Percentiles rank a stretch among this genome's conserved stretches.
phyloP scores from a whole-genome alignment of 139 green algal species.

The Spirogloea muscicola region DNA sequence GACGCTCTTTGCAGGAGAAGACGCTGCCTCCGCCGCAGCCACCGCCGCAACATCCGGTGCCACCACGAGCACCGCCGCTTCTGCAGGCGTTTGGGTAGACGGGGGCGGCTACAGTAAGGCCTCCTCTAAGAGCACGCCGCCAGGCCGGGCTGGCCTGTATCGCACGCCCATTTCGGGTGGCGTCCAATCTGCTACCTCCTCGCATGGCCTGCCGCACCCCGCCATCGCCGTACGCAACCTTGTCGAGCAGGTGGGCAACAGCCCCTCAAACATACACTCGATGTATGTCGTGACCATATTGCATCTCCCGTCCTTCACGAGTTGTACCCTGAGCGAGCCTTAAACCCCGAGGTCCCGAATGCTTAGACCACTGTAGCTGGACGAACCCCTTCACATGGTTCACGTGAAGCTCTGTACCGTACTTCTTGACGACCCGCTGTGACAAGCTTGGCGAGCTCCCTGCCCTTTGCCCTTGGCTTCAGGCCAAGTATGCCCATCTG shows the following conservation, averaged over 20 bases:
- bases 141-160: slow-evolving; percentile 62
- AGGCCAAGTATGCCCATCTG: slow-evolving; percentile 84
- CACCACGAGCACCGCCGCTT: too few species aligned
- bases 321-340: neutral
- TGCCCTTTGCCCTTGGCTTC: slow-evolving; percentile 19
- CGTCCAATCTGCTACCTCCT: slow-evolving; percentile 77
- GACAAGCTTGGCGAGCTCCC: too few species aligned
- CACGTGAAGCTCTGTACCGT: too few species aligned
- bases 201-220: slow-evolving; percentile 78
- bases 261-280: neutral
- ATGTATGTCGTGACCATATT: neutral
- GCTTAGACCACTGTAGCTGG: neutral
- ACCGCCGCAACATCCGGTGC: too few species aligned
- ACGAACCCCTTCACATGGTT: too few species aligned
- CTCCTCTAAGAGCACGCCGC: too few species aligned
- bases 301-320: neutral
- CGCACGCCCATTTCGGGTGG: slow-evolving; percentile 71
- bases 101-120: too few species aligned
- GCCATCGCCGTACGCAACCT: slow-evolving; percentile 84
- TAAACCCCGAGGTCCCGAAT: neutral
- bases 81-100: too few species aligned
- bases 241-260: slow-evolving; percentile 55
- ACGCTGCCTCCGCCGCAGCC: too few species aligned
- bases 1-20: too few species aligned
- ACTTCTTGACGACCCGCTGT: too few species aligned